phyloP scores from a whole-genome alignment of 1,284 basidiomycete species.

The Cryptococcus neoformans region DNA sequence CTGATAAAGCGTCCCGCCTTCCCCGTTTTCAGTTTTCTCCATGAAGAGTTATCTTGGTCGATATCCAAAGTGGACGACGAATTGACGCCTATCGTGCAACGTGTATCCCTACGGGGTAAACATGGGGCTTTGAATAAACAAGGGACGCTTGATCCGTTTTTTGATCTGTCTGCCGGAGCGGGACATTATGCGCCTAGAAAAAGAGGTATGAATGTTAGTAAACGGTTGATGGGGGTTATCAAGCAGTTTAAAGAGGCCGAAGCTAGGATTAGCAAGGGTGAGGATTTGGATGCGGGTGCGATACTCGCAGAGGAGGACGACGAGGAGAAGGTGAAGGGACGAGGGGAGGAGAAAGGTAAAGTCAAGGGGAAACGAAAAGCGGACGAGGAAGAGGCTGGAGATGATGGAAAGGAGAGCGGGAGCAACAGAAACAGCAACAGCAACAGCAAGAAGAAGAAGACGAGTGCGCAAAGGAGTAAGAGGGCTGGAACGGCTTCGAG shows the following conservation, averaged over 20 bases:
- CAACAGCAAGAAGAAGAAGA: neutral
- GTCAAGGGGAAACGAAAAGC: constrained; percentile 7
- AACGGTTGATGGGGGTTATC: constrained; percentile 85
- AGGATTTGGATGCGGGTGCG: constrained; percentile 27
- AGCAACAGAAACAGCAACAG: too few relatives aligned
- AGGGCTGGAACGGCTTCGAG: constrained; percentile 4
- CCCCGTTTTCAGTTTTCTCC: constrained; percentile 56
- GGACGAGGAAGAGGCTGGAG: constrained; percentile 1
- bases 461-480: constrained; percentile 1
- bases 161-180: constrained; percentile 52
- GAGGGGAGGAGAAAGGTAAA: constrained; percentile 10
- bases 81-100: constrained; percentile 88
- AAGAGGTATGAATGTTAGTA: constrained; percentile 59
- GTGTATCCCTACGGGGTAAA: constrained; percentile 74
- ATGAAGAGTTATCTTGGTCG: constrained; percentile 81
- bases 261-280: constrained; percentile 25
- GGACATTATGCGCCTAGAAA: constrained; percentile 70
- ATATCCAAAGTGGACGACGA: constrained; percentile 86
- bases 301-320: constrained; percentile 44
- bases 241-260: constrained; percentile 68
- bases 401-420: neutral
- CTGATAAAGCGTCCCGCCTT: constrained; percentile 37
- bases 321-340: constrained; percentile 27
- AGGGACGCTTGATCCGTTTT: constrained; percentile 59
- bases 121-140: constrained; percentile 59